Evolutionary conservation across 176 grass and related monocot genomes (phyloP), one percentile per base, ranked within the genome.

Genomic region (Chloris gayana): DNA sequence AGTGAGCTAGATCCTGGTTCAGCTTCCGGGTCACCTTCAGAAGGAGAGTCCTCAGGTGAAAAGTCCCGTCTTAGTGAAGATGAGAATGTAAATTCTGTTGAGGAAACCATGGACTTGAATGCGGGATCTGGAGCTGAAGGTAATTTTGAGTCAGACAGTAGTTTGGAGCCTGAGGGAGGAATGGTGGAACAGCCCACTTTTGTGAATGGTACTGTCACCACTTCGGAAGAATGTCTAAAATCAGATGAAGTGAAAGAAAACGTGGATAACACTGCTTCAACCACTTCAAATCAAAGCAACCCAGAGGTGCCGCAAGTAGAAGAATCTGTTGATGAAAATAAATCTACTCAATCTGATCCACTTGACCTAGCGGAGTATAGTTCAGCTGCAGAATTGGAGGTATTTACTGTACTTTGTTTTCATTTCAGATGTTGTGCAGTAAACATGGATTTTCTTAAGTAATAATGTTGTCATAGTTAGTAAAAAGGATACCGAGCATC

Each of bases 331-430:
- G 70, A 61, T 68, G 73, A 3, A 69, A 81, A 63, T 17, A 65
- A 14, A 51, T 29, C 66, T 74, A 69, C 67, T 32, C 34, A 58
- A 66, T 70, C 72, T 60, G 82, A 88, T 50, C 79, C 73, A 38
- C 27, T 99, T 21, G 88, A 90, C n/a, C 86, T 96, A 24, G 47
- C 80, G 65, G 80, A 88, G 24, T 90, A 87, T 53, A 85, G 73
- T 76, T 90, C 97, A 65, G 78, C 91, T 33, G 59, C 64, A 86
- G 87, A 88, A 74, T 88, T 99, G 63, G 93, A 95, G 88, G 97
- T 93, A 88, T 53, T 62, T 63, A 17, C 27, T 64, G 14, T 24
- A 33, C 46, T 76, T 76, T 60, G 19, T 45, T 29, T 34, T 69
- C 27, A 68, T 27, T 35, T 13, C 2, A 38, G 10, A 2, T 70